Evolutionary conservation across 2,329 filamentous ascomycete species (phyloP), one percentile per base, ranked within the genome.

Genomic region (Fusarium pseudograminearum): DNA sequence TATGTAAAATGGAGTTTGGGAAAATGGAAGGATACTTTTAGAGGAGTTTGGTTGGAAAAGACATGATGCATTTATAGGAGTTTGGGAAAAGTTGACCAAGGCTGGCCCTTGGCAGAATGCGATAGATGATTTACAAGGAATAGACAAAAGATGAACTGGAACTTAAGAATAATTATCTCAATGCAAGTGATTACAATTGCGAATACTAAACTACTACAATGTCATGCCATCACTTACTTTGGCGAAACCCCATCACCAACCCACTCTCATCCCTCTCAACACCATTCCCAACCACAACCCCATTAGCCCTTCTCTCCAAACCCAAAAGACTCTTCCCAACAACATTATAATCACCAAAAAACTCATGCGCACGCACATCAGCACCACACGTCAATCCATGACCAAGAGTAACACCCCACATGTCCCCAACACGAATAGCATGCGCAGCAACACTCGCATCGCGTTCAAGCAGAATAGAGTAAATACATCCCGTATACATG

Each of bases 371-470:
- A 24, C 87, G 80, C 3, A 80, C 77, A 30, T 77, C 74, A 4
- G 69, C 73, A 0, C 73, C 77, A 2, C 62, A 57, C 4, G 78
- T 74, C 22, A 89, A 45, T 0, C 88, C 87, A 70, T 90, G 88
- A 2, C 87, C 89, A 15, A 90, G 78, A 1, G 87, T 87, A 2
- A 88, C 86, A 16, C 84, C 87, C 83, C 85, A 86, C 44, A 80
- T 65, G n/a, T 77, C 77, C 1, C 70, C 82, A 16, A 87, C 78
- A 3, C 76, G 72, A 31, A 90, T 77, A 1, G 86, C 84, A 70
- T 90, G 87, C 0, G 84, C 83, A 10, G 81, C 80, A 0, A 76
- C 45, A 55, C 82, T 76, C 2, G 47, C 48, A 63, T 85, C 82
- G 3, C 78, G 78, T 76, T 87, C 80, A 20, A 90, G 77, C 20